Conservation (phyloP, 352 stramenopile genomes). For the Phytopythium litorale region DNA sequence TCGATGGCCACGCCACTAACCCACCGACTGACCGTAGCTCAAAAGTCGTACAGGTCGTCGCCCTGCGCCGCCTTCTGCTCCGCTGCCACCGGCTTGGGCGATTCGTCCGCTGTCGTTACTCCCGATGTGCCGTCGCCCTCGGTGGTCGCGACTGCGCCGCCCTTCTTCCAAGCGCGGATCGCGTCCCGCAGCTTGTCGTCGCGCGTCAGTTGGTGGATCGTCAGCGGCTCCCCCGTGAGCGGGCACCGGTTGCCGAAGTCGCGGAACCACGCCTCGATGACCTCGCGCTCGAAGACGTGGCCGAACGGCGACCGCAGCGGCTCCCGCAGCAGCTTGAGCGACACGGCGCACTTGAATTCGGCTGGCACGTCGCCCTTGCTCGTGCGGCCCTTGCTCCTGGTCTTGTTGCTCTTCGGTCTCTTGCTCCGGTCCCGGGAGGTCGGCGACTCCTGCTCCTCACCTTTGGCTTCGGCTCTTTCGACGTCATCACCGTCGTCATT, state of each 20-base stretch:
- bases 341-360: conserved; percentile 76
- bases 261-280: conserved; percentile 78
- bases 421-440: conserved; percentile 13
- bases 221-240: conserved; percentile 66
- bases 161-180: conserved; percentile 68
- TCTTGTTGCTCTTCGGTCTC: conserved; percentile 20
- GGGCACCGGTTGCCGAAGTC: conserved; percentile 83
- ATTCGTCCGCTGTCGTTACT: conserved; percentile 3
- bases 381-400: conserved; percentile 32
- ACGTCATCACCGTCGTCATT: conserved; percentile 21
- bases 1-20: not conserved
- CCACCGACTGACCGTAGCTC: not conserved
- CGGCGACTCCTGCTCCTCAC: conserved; percentile 23
- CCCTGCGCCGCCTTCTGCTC: conserved; percentile 5
- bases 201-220: conserved; percentile 35
- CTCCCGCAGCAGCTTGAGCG: conserved; percentile 63
- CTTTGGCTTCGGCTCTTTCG: conserved; percentile 22
- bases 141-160: not conserved
- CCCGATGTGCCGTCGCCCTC: conserved; percentile 4
- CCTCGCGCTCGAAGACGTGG: conserved; percentile 71
- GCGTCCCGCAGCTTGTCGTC: conserved; percentile 53
- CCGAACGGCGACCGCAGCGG: conserved; percentile 69
- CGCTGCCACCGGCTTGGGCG: conserved; percentile 6
- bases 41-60: conserved; percentile 12
- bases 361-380: conserved; percentile 26